Evolutionary conservation across 352 stramenopile genomes (phyloP).

Genomic region (Phytophthora palmivora): DNA sequence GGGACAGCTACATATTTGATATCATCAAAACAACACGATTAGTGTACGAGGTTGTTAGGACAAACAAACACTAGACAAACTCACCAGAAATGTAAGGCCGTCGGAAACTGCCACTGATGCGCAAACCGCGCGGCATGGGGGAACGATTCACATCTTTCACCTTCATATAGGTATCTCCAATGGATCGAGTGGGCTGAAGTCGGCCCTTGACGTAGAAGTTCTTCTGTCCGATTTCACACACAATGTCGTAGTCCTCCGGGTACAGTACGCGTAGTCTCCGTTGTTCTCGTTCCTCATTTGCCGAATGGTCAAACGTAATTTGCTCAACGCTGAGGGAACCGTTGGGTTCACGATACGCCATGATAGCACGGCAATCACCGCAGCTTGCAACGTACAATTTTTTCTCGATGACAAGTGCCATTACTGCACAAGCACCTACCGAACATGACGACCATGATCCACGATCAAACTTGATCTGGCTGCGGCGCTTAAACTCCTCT

Average conservation of each 20-base stretch:
- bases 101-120: constrained; percentile 62
- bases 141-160: constrained; percentile 72
- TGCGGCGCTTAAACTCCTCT: constrained; percentile 65
- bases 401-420: constrained; percentile 60
- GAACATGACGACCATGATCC: constrained; percentile 68
- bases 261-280: constrained; percentile 60
- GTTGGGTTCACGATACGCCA: constrained; percentile 61
- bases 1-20: constrained; percentile 46
- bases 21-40: neutral
- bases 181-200: constrained; percentile 68
- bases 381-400: constrained; percentile 71
- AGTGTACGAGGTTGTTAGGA: neutral
- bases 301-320: constrained; percentile 72
- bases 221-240: constrained; percentile 66
- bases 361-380: constrained; percentile 71
- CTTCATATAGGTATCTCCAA: constrained; percentile 82
- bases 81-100: constrained; percentile 63
- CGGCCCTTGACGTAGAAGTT: constrained; percentile 82
- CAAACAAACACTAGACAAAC: constrained; percentile 1
- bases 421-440: constrained; percentile 68
- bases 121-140: constrained; percentile 66
- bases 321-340: constrained; percentile 66
- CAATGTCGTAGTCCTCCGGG: constrained; percentile 72
- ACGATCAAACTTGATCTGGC: constrained; percentile 54
- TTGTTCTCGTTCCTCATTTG: constrained; percentile 69